phyloP scores from a whole-genome alignment of 495 filamentous ascomycete genomes.

The Aspergillus bertholletiae region DNA sequence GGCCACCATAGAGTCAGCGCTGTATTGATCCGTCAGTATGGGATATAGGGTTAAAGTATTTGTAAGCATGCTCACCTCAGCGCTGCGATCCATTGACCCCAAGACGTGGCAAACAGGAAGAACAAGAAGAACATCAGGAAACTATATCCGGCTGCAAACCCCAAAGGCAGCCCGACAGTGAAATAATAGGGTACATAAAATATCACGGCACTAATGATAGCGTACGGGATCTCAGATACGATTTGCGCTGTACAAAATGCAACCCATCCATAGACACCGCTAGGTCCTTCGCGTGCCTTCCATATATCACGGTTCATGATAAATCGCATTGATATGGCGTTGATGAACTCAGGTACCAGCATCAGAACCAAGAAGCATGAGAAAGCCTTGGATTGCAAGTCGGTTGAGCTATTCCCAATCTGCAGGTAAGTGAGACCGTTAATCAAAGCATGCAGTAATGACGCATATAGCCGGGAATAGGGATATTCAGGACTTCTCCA shows the following conservation, averaged over 20 bases:
- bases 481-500: conserved; percentile 77
- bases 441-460: conserved; percentile 68
- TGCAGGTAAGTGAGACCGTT: conserved; percentile 74
- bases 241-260: conserved; percentile 70
- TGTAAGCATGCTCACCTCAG: conserved; percentile 39
- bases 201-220: conserved; percentile 60
- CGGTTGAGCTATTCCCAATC: conserved; percentile 61
- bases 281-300: conserved; percentile 70
- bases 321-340: conserved; percentile 74
- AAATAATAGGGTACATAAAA: conserved; percentile 77
- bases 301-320: conserved; percentile 66
- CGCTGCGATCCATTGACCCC: conserved; percentile 68
- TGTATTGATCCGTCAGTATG: conserved; percentile 27
- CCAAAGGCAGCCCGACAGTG: conserved; percentile 59
- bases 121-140: conserved; percentile 80
- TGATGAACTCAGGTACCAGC: conserved; percentile 70
- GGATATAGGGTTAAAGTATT: neutral
- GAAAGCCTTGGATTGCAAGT: conserved; percentile 75
- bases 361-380: conserved; percentile 79
- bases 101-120: conserved; percentile 71
- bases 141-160: conserved; percentile 67
- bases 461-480: conserved; percentile 77
- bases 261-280: conserved; percentile 70
- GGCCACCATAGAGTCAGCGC: conserved; percentile 64
- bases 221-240: conserved; percentile 72